Conservation (phyloP, 176 grass and related monocot species). For the Rhynchospora breviuscula region DNA sequence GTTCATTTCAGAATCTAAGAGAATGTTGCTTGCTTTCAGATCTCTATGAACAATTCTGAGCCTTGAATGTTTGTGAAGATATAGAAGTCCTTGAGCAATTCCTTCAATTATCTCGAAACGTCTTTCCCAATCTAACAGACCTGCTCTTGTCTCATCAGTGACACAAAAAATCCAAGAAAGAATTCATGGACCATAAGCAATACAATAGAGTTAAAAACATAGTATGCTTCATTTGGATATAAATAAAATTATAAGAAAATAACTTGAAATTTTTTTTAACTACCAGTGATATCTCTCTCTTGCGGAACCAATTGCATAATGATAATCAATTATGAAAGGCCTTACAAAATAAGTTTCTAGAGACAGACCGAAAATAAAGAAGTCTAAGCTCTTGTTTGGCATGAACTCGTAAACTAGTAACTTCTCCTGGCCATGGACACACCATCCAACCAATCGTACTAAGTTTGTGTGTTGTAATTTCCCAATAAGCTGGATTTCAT, state of each 20-base stretch:
- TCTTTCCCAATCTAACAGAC: neutral
- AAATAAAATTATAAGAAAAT: too few species aligned
- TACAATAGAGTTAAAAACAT: neutral
- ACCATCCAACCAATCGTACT: constrained; percentile 19
- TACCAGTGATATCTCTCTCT: too few species aligned
- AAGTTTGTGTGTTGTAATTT: constrained; percentile 19
- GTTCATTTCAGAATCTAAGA: constrained; percentile 34
- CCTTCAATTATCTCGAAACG: constrained; percentile 18
- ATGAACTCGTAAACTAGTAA: constrained; percentile 24
- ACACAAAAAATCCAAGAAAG: neutral
- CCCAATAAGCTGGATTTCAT: constrained; percentile 20
- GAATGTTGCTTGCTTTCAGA: constrained; percentile 42
- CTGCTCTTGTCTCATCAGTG: neutral
- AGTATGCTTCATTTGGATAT: neutral
- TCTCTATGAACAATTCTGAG: constrained; percentile 28
- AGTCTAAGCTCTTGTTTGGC: constrained; percentile 23
- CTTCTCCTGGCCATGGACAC: constrained; percentile 11
- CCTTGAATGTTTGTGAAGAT: constrained; percentile 9
- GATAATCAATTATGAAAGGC: neutral
- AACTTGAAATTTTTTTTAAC: too few species aligned
- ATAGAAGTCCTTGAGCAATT: constrained; percentile 10
- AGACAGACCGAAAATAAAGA: constrained; percentile 16
- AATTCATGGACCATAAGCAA: neutral
- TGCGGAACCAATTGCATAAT: neutral
- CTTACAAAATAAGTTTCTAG: neutral